Percentiles rank a stretch among this genome's conserved stretches.
Evolutionary conservation across 208 protist genomes (phyloP).

Genomic region (Crithidia mellificae): DNA sequence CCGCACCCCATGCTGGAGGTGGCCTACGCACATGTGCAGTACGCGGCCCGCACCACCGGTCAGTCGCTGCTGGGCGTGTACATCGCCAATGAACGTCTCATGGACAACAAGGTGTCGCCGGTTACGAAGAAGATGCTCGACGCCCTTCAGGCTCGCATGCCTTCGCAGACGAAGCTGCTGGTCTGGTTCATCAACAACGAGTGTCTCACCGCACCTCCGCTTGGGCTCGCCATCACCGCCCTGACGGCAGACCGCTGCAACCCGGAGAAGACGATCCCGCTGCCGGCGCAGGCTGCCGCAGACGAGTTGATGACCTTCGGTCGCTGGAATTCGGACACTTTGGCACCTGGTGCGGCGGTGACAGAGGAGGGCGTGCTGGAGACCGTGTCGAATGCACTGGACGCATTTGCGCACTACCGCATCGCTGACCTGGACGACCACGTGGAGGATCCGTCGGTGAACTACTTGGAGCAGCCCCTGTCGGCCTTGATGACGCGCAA

Average conservation of each 20-base stretch:
- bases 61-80: conserved; percentile 80
- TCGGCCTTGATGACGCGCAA: conserved; percentile 45
- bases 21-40: conserved; percentile 74
- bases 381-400: conserved; percentile 68
- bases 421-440: conserved; percentile 88
- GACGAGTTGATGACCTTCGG: conserved; percentile 56
- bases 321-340: conserved; percentile 79
- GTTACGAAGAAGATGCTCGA: conserved; percentile 50
- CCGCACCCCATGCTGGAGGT: conserved; percentile 86
- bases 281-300: conserved; percentile 17
- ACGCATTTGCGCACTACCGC: conserved; percentile 74
- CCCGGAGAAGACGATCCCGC: conserved; percentile 43
- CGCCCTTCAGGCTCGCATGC: conserved; percentile 36
- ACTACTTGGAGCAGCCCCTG: conserved; percentile 79
- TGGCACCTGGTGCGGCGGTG: conserved; percentile 48
- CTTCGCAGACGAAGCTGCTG: conserved; percentile 36
- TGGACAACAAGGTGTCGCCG: conserved; percentile 53
- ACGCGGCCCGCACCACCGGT: conserved; percentile 62
- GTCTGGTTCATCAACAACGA: conserved; percentile 75
- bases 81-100: conserved; percentile 75
- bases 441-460: conserved; percentile 73
- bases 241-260: conserved; percentile 34
- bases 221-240: conserved; percentile 40
- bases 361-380: conserved; percentile 52
- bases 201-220: conserved; percentile 57